Evolutionary conservation across 106 monocot genomes (phyloP), one percentile per base, ranked within the genome.

Genomic region (Dendrobium chrysotoxum): DNA sequence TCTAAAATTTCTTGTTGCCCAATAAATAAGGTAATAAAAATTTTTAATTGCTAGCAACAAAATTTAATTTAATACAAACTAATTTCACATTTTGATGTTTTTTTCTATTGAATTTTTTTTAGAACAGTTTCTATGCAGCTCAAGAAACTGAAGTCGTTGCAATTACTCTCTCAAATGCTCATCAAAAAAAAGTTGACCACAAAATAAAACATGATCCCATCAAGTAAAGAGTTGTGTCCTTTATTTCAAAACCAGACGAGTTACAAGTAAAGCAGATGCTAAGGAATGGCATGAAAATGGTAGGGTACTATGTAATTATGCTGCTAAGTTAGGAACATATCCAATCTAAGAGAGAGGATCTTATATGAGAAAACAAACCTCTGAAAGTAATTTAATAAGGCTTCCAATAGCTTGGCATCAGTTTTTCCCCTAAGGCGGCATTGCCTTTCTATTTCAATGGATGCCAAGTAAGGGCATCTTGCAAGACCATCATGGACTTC

Each of bases 391-490:
- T 90, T 83, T 20, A 95, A 72, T 58, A 99, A 64, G 76, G 86
- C 86, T 54, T 94, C 91, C 72, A 91, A 6, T 18, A 93, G 72
- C 80, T 86, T 93, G 76, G 87, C 84, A 83, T 86, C 46, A 72
- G 73, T 41, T 80, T 73, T 90, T 75, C 95, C 89, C 68, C 85
- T 83, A n/a, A 95, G 64, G 40, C 88, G 82, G 20, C 85, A 80
- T 26, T 81, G 85, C 75, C 83, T 89, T 83, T 93, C 91, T 81
- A 99, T 93, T 86, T 99, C 98, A 89, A 99, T 91, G 78, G 28
- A 76, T 66, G 92, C 98, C 81, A 99, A 91, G 76, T 80, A 88
- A 11, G 91, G 95, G 35, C 98, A 88, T 88, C 98, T 95, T 26
- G 91, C 74, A 82, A 67, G 78, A 79, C 87, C 88, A 79, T 82